A percentile compares a stretch with the other conserved stretches of the same genome.
phyloP scores from a whole-genome alignment of 2,329 filamentous ascomycete genomes.

The Metarhizium guizhouense region DNA sequence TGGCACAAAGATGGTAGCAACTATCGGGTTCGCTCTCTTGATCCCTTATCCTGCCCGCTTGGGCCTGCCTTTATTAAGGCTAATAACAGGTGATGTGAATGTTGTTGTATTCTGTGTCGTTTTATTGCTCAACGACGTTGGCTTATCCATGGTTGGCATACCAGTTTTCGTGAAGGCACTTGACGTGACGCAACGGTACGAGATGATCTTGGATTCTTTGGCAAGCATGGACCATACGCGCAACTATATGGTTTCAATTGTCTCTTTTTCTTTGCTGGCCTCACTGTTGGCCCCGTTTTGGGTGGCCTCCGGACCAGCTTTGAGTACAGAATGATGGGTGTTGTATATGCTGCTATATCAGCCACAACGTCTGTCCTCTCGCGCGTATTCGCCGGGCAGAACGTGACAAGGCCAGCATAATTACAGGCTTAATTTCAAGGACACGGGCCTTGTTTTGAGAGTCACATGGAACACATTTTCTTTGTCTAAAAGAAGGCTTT shows the following conservation, averaged over 20 bases:
- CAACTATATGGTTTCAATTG: constrained; percentile 7
- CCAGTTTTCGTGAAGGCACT: constrained; percentile 6
- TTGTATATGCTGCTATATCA: neutral
- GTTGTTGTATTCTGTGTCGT: neutral
- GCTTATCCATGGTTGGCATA: neutral
- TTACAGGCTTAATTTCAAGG: no score
- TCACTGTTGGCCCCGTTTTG: constrained; percentile 4
- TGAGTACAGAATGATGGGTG: neutral
- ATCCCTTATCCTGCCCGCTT: neutral
- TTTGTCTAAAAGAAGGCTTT: no score
- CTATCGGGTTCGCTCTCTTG: neutral
- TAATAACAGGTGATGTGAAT: neutral
- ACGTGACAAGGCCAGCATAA: no score
- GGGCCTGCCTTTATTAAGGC: neutral
- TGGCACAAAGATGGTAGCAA: constrained; percentile 5
- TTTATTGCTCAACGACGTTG: neutral
- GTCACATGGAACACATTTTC: no score
- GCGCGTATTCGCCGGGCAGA: neutral
- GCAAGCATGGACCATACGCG: constrained; percentile 8
- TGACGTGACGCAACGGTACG: constrained; percentile 4
- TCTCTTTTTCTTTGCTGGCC: constrained; percentile 2
- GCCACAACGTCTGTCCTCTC: neutral
- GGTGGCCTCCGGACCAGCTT: neutral
- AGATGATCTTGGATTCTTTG: constrained; percentile 7
- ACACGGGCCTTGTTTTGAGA: no score